Conservation (phyloP, 2,329 filamentous ascomycete species). For the Tolypocladium inflatum region DNA sequence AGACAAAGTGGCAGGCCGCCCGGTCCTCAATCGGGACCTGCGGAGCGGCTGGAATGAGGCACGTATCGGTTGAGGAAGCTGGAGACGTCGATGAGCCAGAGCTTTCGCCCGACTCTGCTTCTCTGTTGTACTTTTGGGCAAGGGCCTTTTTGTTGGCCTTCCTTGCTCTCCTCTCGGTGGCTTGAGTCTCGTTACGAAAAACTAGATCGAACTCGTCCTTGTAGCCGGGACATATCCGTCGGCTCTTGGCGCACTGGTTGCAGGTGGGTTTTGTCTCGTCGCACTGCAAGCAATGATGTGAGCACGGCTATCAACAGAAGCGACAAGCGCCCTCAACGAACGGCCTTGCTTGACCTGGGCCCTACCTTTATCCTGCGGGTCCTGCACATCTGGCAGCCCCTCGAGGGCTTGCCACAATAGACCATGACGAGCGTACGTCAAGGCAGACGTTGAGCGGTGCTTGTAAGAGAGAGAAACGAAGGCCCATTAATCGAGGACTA, state of each 20-base stretch:
- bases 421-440: slow-evolving; percentile 39
- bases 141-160: slow-evolving; percentile 42
- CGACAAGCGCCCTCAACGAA: background rate
- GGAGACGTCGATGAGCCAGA: slow-evolving; percentile 7
- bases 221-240: slow-evolving; percentile 56
- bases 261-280: slow-evolving; percentile 59
- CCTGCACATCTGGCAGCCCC: slow-evolving; percentile 67
- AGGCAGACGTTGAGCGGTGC: background rate
- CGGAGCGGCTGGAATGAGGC: slow-evolving; percentile 18
- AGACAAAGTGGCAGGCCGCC: slow-evolving; percentile 49
- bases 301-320: background rate
- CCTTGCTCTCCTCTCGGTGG: slow-evolving; percentile 53
- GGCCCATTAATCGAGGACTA: background rate
- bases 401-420: slow-evolving; percentile 56
- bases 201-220: slow-evolving; percentile 64
- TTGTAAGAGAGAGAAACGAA: background rate
- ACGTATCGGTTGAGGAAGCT: slow-evolving; percentile 5
- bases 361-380: slow-evolving; percentile 62
- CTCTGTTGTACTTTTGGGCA: slow-evolving; percentile 20
- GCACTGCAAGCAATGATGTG: slow-evolving; percentile 33
- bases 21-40: slow-evolving; percentile 41
- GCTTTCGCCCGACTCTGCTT: slow-evolving; percentile 12
- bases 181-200: slow-evolving; percentile 63
- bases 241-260: slow-evolving; percentile 54
- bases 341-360: background rate